A percentile compares a stretch with the other conserved stretches of the same genome.
Conservation (phyloP, 75 land plant genomes). For the Isoetes taiwanensis region DNA sequence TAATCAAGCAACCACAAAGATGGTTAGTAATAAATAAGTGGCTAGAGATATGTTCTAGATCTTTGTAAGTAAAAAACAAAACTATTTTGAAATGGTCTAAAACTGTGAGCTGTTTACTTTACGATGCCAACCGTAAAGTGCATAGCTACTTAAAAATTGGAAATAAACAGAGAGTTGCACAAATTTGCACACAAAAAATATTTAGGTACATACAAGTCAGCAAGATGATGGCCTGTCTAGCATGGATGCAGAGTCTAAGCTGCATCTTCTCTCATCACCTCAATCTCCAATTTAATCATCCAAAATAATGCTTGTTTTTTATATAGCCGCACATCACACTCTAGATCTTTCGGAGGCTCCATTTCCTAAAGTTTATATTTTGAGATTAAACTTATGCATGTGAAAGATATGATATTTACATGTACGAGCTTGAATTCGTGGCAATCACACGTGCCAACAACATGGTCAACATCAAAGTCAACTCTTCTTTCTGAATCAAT, state of each 20-base stretch:
- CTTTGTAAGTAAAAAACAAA: no score
- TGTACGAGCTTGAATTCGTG: slow-evolving; percentile 47
- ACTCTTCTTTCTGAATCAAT: slow-evolving; percentile 38
- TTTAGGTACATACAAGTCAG: slow-evolving; percentile 41
- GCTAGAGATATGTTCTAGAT: no score
- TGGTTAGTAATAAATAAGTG: no score
- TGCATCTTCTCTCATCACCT: slow-evolving; percentile 38
- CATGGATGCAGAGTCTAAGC: slow-evolving; percentile 77
- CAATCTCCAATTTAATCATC: slow-evolving; percentile 70
- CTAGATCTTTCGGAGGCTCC: slow-evolving; percentile 55
- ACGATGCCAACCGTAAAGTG: no score
- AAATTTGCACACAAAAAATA: background rate
- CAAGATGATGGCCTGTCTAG: slow-evolving; percentile 67
- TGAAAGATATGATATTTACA: background rate
- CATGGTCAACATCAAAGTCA: slow-evolving; percentile 55
- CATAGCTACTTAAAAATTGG: no score
- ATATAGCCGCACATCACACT: slow-evolving; percentile 73
- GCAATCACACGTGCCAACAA: slow-evolving; percentile 57
- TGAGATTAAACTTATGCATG: background rate
- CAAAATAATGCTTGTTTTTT: slow-evolving; percentile 87
- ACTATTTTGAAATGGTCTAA: no score
- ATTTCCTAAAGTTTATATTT: slow-evolving; percentile 42
- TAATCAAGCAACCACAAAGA: no score
- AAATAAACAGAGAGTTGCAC: background rate
- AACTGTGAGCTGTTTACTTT: no score